Percentiles rank a stretch among this genome's conserved stretches.
phyloP scores from a whole-genome alignment of 768 basidiomycete species.

The Rhizopogon vinicolor region DNA sequence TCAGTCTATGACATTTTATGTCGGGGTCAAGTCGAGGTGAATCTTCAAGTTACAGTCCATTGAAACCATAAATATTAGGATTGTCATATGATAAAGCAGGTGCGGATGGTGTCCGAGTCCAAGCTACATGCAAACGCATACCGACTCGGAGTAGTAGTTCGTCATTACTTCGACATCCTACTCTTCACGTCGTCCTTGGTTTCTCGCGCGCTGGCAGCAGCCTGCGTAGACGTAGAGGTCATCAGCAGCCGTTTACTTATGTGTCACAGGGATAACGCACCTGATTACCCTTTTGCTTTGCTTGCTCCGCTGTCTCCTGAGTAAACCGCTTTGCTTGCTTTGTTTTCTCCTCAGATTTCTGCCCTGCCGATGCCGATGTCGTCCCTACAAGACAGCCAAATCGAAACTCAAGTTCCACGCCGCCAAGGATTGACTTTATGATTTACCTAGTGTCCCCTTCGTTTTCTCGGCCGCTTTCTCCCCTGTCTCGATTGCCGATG shows the following conservation, averaged over 20 bases:
- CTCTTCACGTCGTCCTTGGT: slow-evolving; percentile 13
- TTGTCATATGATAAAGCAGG: not conserved
- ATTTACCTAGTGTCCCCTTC: slow-evolving; percentile 31
- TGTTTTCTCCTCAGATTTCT: not conserved
- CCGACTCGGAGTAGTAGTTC: no score
- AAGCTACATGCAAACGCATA: not conserved
- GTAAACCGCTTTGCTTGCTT: slow-evolving; percentile 1
- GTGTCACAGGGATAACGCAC: not conserved
- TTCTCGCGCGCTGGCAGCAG: slow-evolving; percentile 11
- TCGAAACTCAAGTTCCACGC: not conserved
- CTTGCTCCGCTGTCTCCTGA: slow-evolving; percentile 8
- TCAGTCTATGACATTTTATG: no score
- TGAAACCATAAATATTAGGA: no score
- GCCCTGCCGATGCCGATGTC: slow-evolving; percentile 2
- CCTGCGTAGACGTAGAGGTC: slow-evolving; percentile 6
- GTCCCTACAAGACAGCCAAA: not conserved
- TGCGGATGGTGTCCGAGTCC: not conserved
- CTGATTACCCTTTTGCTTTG: slow-evolving; percentile 8
- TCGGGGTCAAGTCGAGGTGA: no score
- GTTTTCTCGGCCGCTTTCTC: slow-evolving; percentile 34
- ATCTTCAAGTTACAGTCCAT: no score
- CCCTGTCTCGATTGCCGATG: slow-evolving; percentile 36
- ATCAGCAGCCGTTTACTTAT: not conserved
- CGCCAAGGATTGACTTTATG: not conserved
- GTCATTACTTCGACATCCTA: not conserved